phyloP scores from a whole-genome alignment of 768 basidiomycete species.

The Suillus alpinus region DNA sequence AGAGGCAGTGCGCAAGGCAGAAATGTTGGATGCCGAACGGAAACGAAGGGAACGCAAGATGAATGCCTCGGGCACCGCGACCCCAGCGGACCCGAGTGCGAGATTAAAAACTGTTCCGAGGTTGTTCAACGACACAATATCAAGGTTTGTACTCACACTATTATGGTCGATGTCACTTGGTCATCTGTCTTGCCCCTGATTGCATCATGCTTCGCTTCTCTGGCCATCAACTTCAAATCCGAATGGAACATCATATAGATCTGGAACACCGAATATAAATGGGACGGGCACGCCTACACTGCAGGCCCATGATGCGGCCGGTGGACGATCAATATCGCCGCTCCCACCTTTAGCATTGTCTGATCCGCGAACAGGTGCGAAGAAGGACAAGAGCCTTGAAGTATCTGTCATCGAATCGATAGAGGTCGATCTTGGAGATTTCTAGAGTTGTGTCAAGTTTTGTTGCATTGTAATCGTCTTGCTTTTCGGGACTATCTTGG shows the following conservation, averaged over 20 bases:
- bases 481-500: neutral
- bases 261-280: constrained; percentile 48
- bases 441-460: constrained; percentile 37
- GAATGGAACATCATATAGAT: constrained; percentile 19
- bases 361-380: constrained; percentile 25
- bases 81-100: constrained; percentile 61
- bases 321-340: constrained; percentile 37
- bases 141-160: constrained; percentile 50
- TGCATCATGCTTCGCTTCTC: constrained; percentile 19
- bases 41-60: constrained; percentile 69
- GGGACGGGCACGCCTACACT: constrained; percentile 40
- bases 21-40: constrained; percentile 64
- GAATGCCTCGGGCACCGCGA: constrained; percentile 37
- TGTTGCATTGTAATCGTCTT: neutral
- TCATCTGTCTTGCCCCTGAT: constrained; percentile 15
- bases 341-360: constrained; percentile 23
- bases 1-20: constrained; percentile 77
- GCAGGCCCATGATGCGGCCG: constrained; percentile 24
- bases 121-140: constrained; percentile 48
- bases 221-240: constrained; percentile 7
- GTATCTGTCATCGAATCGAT: constrained; percentile 60
- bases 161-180: neutral
- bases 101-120: constrained; percentile 64
- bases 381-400: constrained; percentile 47
- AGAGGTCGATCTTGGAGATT: constrained; percentile 79